Evolutionary conservation across 345 rosid genomes (phyloP), one percentile per base, ranked within the genome.

Genomic region (Raphanus raphanistrum): DNA sequence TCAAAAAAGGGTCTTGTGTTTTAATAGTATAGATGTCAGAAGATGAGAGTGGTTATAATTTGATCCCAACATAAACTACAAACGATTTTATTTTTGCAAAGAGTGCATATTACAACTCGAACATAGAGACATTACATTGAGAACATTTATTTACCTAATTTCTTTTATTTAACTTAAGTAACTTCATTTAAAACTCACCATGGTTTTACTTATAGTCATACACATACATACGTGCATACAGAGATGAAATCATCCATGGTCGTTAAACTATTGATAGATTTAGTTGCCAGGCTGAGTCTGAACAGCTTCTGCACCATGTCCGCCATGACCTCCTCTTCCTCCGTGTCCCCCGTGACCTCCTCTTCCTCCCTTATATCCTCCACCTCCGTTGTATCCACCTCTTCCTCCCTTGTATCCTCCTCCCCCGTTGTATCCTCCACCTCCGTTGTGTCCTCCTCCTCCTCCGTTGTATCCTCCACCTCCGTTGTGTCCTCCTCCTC

Each of bases 111-210:
- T 12, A n/a, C 52, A 70, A 71, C 66, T 58, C 27, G 35, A 71
- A 26, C n/a, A 71, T 10, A 38, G 2, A 71, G 15, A 26, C 3
- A 59, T 38, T 26, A 58, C n/a, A 59, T 58, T 13, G 26, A n/a
- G 25, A 58, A 36, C 36, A 55, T 58, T 71, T 71, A 57, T 71
- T 58, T 26, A 35, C 10, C 41, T 36, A 52, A 0, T 31, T 15
- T 54, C 13, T 52, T 31, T 10, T 54, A 21, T 69, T 43, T 41
- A 9, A 43, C 68, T n/a, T 73, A 31, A 73, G 69, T n/a, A 31
- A 63, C 28, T 73, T 63, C n/a, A n/a, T 73, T 50, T 17, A 26
- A 59, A 71, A 64, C 70, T 10, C 70, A 73, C 70, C 70, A 73
- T 50, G 70, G 10, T 73, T 73, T 21, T 35, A 63, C 63, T 72